Evolutionary conservation across 106 monocot species (phyloP), one percentile per base, ranked within the genome.

Genomic region (Chionographis japonica): DNA sequence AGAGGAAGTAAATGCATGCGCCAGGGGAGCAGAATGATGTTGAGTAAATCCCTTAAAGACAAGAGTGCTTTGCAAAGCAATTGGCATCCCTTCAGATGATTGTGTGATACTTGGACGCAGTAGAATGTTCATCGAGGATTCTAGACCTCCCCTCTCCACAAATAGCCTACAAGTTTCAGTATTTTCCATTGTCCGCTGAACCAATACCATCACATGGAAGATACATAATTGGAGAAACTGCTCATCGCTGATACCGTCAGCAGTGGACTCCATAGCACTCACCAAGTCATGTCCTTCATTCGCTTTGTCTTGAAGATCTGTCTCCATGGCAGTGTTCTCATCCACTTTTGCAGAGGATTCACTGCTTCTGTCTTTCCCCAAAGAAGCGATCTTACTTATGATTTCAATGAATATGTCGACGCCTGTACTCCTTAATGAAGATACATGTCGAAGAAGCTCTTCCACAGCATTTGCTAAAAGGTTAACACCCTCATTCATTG

Each of bases 401-500:
- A 99, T 90, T 74, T 90, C 85, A 73, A 99, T 85, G 38, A 99
- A 88, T 70, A 99, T 90, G 19, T 93, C 93, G 13, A 93, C 93
- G 64, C 98, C 93, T 56, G 74, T 73, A 62, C 83, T 79, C 72
- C 93, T 87, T 63, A 99, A 69, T 20, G 98, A 93, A 55, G 90
- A 83, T 62, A 85, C 93, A 80, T 99, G 98, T 20, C 98, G 87
- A 58, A 99, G 84, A 52, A 99, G 85, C 67, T 99, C 98, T 75
- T 99, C 98, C 42, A 99, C 79, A 50, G 98, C 90, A 93, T 88
- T 99, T 63, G 98, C 92, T 62, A 99, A 71, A 68, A 90, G 90
- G 20, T 93, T 93, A 72, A 99, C 93, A 77, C 93, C 98, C 72
- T 99, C 98, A 74, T 99, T 99, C 98, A 93, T 99, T 39, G 98